Evolutionary conservation across 2,329 filamentous ascomycete species (phyloP).

Genomic region (Xylariaceae sp.): DNA sequence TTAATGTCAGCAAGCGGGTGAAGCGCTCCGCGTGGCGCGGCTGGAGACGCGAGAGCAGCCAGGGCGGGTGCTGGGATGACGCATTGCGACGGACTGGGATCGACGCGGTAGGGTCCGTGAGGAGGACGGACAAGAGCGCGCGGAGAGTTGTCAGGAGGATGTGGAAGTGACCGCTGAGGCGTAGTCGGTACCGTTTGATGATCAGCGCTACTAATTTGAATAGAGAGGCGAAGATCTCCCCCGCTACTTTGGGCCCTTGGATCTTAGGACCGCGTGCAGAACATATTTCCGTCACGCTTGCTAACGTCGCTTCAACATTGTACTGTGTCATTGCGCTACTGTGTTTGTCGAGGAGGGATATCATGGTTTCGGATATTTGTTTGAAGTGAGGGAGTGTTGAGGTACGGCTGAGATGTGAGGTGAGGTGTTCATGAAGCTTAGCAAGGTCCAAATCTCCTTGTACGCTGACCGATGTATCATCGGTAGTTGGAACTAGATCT

Average conservation of each 20-base stretch:
- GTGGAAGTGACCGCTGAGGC: slow-evolving; percentile 58
- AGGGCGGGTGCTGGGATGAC: slow-evolving; percentile 27
- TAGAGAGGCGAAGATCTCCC: slow-evolving; percentile 40
- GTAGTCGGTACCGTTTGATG: slow-evolving; percentile 54
- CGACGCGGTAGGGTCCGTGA: slow-evolving; percentile 35
- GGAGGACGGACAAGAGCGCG: slow-evolving; percentile 49
- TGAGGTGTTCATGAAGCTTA: slow-evolving; percentile 23
- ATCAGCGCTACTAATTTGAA: slow-evolving; percentile 52
- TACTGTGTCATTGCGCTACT: slow-evolving; percentile 50
- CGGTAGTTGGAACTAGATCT: slow-evolving; percentile 10
- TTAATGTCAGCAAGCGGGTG: slow-evolving; percentile 51
- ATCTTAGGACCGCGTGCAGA: slow-evolving; percentile 23
- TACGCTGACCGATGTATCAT: not conserved
- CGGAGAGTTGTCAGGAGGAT: slow-evolving; percentile 51
- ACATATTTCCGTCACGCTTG: slow-evolving; percentile 38
- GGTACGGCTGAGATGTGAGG: slow-evolving; percentile 21
- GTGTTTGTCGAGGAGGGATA: slow-evolving; percentile 45
- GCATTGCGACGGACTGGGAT: slow-evolving; percentile 7
- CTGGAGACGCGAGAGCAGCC: slow-evolving; percentile 35
- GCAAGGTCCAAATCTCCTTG: slow-evolving; percentile 24
- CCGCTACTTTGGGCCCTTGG: slow-evolving; percentile 26
- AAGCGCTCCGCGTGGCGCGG: slow-evolving; percentile 46
- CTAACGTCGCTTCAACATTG: slow-evolving; percentile 51
- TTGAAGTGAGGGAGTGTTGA: slow-evolving; percentile 28
- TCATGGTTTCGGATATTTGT: slow-evolving; percentile 25